phyloP scores from a whole-genome alignment of 345 rosid species.

The Barbarea vulgaris region DNA sequence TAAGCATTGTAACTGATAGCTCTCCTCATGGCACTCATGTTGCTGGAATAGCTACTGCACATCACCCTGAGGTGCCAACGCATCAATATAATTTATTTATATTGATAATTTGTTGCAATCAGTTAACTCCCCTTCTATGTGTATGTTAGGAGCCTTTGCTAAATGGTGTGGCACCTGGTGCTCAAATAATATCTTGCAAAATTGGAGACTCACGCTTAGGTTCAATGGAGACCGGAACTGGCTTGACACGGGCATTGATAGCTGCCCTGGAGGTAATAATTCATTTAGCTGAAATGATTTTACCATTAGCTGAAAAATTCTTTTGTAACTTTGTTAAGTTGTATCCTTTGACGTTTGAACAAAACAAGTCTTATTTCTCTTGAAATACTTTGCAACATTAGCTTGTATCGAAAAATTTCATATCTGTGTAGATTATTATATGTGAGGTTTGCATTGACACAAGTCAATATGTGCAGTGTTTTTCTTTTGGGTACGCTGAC shows the following conservation, averaged over 20 bases:
- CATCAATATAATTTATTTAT: constrained; percentile 16
- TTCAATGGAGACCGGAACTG: constrained; percentile 99
- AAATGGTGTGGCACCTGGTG: constrained; percentile 98
- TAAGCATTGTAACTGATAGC: constrained; percentile 92
- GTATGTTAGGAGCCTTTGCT: constrained; percentile 74
- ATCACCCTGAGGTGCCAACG: constrained; percentile 74
- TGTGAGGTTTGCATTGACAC: constrained; percentile 27
- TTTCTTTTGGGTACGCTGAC: constrained; percentile 19
- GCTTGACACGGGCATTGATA: constrained; percentile 84
- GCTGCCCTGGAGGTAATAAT: constrained; percentile 83
- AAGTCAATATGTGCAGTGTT: neutral
- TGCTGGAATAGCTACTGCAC: constrained; percentile 96
- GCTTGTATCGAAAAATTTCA: constrained; percentile 7
- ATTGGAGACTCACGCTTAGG: constrained; percentile 95
- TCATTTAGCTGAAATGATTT: constrained; percentile 4
- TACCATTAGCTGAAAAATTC: constrained; percentile 2
- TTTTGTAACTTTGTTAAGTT: constrained; percentile 8
- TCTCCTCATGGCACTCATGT: constrained; percentile 99
- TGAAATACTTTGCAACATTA: constrained; percentile 3
- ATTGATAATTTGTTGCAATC: constrained; percentile 20
- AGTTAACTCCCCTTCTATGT: constrained; percentile 26
- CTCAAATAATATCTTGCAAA: constrained; percentile 95
- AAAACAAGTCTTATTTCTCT: constrained; percentile 5
- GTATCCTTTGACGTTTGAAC: constrained; percentile 8
- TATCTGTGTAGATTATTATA: constrained; percentile 27